Base-by-base conservation (phyloP, 2,329 filamentous ascomycete species). In the Periconia sp. region DNA sequence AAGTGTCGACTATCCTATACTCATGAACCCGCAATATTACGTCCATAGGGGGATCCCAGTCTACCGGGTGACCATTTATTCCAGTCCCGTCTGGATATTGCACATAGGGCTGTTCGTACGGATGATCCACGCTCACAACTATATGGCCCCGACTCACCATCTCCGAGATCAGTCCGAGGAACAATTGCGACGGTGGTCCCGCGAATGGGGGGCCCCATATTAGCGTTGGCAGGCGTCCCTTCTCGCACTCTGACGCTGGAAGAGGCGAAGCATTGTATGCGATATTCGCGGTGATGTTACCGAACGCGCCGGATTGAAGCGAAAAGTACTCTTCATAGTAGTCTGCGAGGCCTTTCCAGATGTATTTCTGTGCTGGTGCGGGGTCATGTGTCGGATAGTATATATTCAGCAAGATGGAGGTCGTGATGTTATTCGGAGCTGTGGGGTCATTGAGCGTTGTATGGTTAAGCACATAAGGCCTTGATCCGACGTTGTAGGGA, bases 31-130 rank as follows among this genome's bases (percentile, higher is more conserved):
- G 9, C 2, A 36, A 17, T 10, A 28, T n/a, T 6, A 41, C 8
- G 8, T 16, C 5, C 2, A 3, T 12, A 2, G 32, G 31, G 2
- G 28, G 28, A 9, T 31, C 19, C 13, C 33, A 44, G 37, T 37
- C 25, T 12, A 50, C 36, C 5, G 36, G 21, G 10, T 45, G 22
- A 9, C 45, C 48, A 7, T 25, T 5, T 22, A 50, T 28, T 8
- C 23, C 33, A 0, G 49, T 54, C 15, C 49, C 45, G 18, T 57
- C 23, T 2, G 54, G 52, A 4, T 50, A 48, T 21, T 51, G 24
- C 3, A 57, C 25, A 23, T 49, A 57, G 11, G 51, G 52, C 25
- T 46, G 42, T 31, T 57, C 54, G 38, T 49, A 45, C 1, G 54
- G 54, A 29, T 57, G 54, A 26, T 55, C 54, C 2, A 55, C 22